Evolutionary conservation across 352 stramenopile genomes (phyloP).

Genomic region (Globisporangium parvum): DNA sequence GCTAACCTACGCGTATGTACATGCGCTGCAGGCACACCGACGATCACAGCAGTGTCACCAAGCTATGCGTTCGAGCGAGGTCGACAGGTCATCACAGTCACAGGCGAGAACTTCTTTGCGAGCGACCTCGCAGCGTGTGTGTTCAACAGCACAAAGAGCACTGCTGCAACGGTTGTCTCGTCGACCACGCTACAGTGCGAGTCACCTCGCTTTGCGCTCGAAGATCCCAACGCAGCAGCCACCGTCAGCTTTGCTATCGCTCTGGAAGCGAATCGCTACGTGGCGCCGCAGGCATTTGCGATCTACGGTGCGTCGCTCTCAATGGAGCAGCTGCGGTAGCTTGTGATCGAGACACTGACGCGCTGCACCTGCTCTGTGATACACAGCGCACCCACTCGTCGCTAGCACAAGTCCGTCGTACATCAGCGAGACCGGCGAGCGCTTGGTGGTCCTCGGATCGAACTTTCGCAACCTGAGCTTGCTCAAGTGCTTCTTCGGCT

Average conservation of each 20-base stretch:
- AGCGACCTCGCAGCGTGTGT: slow-evolving; percentile 24
- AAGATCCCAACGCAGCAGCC: neutral
- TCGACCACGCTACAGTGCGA: slow-evolving; percentile 20
- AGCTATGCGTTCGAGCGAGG: slow-evolving; percentile 19
- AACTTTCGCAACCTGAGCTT: slow-evolving; percentile 24
- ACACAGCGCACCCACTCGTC: slow-evolving; percentile 22
- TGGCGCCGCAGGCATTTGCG: neutral
- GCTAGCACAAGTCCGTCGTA: slow-evolving; percentile 17
- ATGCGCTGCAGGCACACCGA: slow-evolving; percentile 27
- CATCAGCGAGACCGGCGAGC: slow-evolving; percentile 21
- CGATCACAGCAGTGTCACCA: slow-evolving; percentile 21
- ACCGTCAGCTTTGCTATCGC: slow-evolving; percentile 20
- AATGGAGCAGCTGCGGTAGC: neutral
- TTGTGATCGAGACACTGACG: neutral
- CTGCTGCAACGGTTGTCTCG: slow-evolving; percentile 18
- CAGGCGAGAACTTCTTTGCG: slow-evolving; percentile 28
- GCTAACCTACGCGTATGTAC: slow-evolving; percentile 1
- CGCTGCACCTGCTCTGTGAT: neutral
- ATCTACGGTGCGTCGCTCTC: slow-evolving; percentile 2
- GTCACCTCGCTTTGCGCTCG: slow-evolving; percentile 17
- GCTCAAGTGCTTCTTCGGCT: slow-evolving; percentile 26
- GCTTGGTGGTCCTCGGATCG: slow-evolving; percentile 22
- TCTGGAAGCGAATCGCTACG: slow-evolving; percentile 18
- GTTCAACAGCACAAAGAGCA: slow-evolving; percentile 33
- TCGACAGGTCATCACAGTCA: slow-evolving; percentile 21